Evolutionary conservation across 352 stramenopile species (phyloP), one percentile per base, ranked within the genome.

Genomic region (Globisporangium alternatum): DNA sequence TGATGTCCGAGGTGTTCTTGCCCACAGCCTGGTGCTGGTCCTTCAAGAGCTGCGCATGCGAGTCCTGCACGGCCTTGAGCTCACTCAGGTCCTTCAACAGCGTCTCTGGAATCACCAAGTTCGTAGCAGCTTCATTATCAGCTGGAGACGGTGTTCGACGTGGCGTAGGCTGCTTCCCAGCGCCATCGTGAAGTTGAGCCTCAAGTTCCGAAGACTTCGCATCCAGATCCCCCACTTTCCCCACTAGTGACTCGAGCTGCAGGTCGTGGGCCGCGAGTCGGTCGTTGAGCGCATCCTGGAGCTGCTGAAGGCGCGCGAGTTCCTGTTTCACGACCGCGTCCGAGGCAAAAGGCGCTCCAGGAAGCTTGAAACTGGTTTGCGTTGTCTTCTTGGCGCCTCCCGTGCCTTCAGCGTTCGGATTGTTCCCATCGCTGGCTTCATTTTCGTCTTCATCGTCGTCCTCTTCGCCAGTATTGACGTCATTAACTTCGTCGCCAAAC

Each of bases 31-130:
- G 62, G 10, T 76, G 66, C 5, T 91, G 77, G 8, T 84, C 68
- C 21, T 75, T 72, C 22, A 89, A 67, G 48, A 77, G 75, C 47
- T 80, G 64, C 1, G 71, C 51, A 17, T 84, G 71, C 1, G 66
- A 51, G 10, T 77, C 69, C 35, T 90, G 78, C 12, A 77, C 67
- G 30, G 66, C 60, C 35, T 75, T 75, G 15, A 89, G 64, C 21
- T 77, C 78, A 39, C 82, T 78, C 30, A 91, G 53, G 19, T 83
- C 73, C 13, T 79, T 74, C 65, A 83, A 68, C n/a, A 91, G 65
- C 19, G 45, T 25, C 4, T 53, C 67, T 8, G 59, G 17, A 3
- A 35, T 33, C 47, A n/a, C 45, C 59, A 22, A 9, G 5, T 28
- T 47, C 12, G 19, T 51, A n/a, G n/a, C 64, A 22, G 22, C 65